Base-by-base conservation (phyloP, 2,329 filamentous ascomycete species). In the Aspergillus tubingensis region DNA sequence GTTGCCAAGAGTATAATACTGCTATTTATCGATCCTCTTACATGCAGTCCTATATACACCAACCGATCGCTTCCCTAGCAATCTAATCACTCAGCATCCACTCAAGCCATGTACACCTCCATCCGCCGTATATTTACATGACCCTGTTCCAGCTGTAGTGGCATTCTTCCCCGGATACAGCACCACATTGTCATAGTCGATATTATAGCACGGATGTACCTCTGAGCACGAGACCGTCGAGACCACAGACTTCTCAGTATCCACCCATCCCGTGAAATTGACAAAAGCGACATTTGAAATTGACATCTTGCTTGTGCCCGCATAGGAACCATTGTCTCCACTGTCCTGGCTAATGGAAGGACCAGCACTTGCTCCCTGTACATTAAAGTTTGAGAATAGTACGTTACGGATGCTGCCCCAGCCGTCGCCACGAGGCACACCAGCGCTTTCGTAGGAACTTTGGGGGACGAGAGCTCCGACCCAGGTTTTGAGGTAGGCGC, bases 401-500 rank as follows among this genome's bases (percentile, higher is more conserved):
- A 86, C 72, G 64, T 85, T 83, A 13, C 74, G 70, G 3, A 86
- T 78, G 3, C 70, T 73, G n/a, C 84, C 84, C 80, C 83, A 85
- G 17, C 83, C 83, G 13, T 79, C 82, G 10, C 83, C 83, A 4
- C 81, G 76, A 3, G 83, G 82, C 38, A 77, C 69, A 19, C 76
- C 78, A 7, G 72, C 81, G 56, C 74, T 80, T 65, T 86, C 83
- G 65, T 86, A 86, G 6, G 67, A 70, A 17, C 69, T 67, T 63
- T 84, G 80, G 0, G 76, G 75, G 0, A 81, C 77, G 2, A 79
- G 76, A 1, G 72, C 78, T 3, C 84, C 83, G 3, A 84, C 76
- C 81, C 82, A 86, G 0, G 83, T 85, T 67, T 86, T 86, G 69
- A 86, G 83, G 64, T 85, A 85, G 0, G 80, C 82, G 13, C 72